Conservation (phyloP, 495 filamentous ascomycete species). For the Margaritispora aquatica region DNA sequence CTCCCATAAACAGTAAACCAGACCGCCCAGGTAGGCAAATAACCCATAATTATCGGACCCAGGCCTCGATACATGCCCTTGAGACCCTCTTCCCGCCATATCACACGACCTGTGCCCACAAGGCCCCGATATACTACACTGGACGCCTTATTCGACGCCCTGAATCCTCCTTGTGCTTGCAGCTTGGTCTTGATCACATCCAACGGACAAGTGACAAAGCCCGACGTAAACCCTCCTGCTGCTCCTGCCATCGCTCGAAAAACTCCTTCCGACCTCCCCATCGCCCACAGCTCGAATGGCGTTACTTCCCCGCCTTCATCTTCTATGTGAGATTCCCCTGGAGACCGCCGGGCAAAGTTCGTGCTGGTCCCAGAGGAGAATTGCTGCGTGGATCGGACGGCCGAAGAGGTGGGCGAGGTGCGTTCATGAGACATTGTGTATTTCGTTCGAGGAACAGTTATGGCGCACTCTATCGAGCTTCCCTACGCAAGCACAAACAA, state of each 20-base stretch:
- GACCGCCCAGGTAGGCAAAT: slow-evolving; percentile 96
- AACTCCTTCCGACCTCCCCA: slow-evolving; percentile 39
- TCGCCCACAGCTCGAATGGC: slow-evolving; percentile 50
- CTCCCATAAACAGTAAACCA: slow-evolving; percentile 95
- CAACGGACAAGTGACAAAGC: slow-evolving; percentile 91
- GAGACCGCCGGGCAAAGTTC: slow-evolving; percentile 7
- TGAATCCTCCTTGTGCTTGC: slow-evolving; percentile 87
- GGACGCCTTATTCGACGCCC: slow-evolving; percentile 10
- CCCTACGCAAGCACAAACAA: slow-evolving; percentile 4
- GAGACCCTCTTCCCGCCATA: slow-evolving; percentile 83
- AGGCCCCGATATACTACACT: slow-evolving; percentile 73
- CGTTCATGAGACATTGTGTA: slow-evolving; percentile 28
- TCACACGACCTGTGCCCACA: slow-evolving; percentile 74
- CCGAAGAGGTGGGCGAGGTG: slow-evolving; percentile 19
- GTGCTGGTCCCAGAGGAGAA: neutral
- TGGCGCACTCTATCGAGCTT: neutral
- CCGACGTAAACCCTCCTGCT: slow-evolving; percentile 81
- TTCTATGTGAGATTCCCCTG: slow-evolving; percentile 8
- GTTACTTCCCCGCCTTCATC: slow-evolving; percentile 37
- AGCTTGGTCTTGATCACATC: slow-evolving; percentile 99
- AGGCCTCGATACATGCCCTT: slow-evolving; percentile 90
- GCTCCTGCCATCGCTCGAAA: slow-evolving; percentile 73
- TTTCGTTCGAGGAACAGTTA: neutral
- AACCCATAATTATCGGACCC: slow-evolving; percentile 89
- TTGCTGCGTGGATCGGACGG: neutral